Evolutionary conservation across 257 asterid species (phyloP).

Genomic region (Nicotiana noctiflora): DNA sequence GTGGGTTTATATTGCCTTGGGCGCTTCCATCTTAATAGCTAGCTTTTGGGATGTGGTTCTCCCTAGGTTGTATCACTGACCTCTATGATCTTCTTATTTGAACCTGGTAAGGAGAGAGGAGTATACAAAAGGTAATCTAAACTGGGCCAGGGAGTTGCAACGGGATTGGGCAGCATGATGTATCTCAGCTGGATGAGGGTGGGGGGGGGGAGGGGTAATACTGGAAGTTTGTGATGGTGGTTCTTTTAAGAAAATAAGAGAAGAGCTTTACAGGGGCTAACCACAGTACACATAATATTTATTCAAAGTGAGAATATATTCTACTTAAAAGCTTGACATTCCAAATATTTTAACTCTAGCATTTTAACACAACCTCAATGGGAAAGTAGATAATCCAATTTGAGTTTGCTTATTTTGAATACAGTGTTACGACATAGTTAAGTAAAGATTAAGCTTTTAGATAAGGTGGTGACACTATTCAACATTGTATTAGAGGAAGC

Average conservation of each 20-base stretch:
- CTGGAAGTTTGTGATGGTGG: neutral
- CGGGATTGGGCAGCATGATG: neutral
- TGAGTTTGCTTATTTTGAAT: neutral
- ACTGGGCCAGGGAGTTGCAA: neutral
- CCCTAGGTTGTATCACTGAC: neutral
- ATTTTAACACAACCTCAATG: neutral
- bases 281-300: neutral
- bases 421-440: neutral
- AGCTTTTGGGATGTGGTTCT: too few species aligned
- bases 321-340: neutral
- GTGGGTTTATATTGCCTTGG: too few species aligned
- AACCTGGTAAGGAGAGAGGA: neutral
- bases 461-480: neutral
- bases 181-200: neutral
- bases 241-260: neutral
- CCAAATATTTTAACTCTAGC: neutral
- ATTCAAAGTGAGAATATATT: neutral
- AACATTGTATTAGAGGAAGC: neutral
- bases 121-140: neutral
- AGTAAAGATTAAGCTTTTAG: neutral
- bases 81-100: neutral
- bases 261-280: neutral
- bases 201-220: neutral
- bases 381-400: neutral
- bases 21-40: too few species aligned